These are phyloP conservation scores for Cutaneotrichosporon daszewskae DNA, from an alignment of 1,284 basidiomycete genomes.

Conservation along the genomic window DNA sequence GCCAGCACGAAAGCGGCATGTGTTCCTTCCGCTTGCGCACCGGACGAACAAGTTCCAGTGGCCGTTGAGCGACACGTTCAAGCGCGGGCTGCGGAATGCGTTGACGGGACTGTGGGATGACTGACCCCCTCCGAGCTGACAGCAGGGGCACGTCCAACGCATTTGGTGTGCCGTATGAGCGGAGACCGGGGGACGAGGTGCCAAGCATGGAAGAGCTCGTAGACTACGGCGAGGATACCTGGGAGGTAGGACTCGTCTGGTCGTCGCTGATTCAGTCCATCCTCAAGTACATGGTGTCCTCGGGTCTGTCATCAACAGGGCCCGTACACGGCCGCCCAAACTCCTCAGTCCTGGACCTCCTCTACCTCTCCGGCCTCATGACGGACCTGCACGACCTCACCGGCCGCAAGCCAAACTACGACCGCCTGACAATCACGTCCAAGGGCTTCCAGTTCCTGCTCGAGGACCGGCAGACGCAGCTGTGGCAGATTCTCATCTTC, in stretches of 20 bases:
- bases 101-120: slow-evolving; percentile 77
- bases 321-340: slow-evolving; percentile 55
- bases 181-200: slow-evolving; percentile 47
- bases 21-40: slow-evolving; percentile 52
- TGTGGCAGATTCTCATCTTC: slow-evolving; percentile 93
- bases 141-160: slow-evolving; percentile 77
- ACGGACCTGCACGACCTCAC: slow-evolving; percentile 39
- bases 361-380: slow-evolving; percentile 86
- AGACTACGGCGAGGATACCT: slow-evolving; percentile 79
- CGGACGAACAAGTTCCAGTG: slow-evolving; percentile 53
- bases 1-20: slow-evolving; percentile 66
- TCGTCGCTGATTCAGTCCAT: slow-evolving; percentile 63
- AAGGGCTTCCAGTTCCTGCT: slow-evolving; percentile 95
- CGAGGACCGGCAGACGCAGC: slow-evolving; percentile 89
- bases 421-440: slow-evolving; percentile 74
- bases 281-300: slow-evolving; percentile 97
- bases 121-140: slow-evolving; percentile 2
- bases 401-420: slow-evolving; percentile 38
- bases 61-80: slow-evolving; percentile 68
- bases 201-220: slow-evolving; percentile 62
- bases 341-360: slow-evolving; percentile 68
- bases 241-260: slow-evolving; percentile 65
- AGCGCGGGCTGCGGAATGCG: slow-evolving; percentile 74
- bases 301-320: slow-evolving; percentile 55
- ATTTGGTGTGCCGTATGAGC: slow-evolving; percentile 78